A percentile compares a stretch with the other conserved stretches of the same genome.
Conservation (phyloP, 1,139 yeast species). For the Candida pseudoviswanathii region DNA sequence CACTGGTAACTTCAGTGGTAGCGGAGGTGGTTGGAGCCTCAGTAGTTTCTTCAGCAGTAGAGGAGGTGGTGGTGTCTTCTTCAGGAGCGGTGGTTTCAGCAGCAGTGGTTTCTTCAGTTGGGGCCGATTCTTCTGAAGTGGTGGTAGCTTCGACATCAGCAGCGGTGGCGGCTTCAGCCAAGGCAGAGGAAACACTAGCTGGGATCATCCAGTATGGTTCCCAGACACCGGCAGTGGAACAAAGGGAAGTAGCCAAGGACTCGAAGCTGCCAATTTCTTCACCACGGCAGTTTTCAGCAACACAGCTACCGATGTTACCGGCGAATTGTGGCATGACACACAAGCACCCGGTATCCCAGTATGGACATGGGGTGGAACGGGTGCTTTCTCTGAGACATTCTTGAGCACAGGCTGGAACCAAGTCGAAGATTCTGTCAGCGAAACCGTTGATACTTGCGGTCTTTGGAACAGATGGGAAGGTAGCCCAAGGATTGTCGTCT, state of each 20-base stretch:
- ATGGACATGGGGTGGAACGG: constrained; percentile 33
- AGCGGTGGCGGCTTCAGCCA: constrained; percentile 33
- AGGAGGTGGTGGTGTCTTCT: background rate
- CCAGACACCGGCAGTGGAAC: constrained; percentile 46
- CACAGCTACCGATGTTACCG: constrained; percentile 31
- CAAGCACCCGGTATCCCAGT: constrained; percentile 42
- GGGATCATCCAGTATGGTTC: constrained; percentile 42
- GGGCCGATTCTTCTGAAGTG: background rate
- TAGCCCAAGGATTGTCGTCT: no score
- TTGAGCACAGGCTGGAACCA: constrained; percentile 27
- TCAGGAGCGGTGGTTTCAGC: background rate
- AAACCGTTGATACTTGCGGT: constrained; percentile 42
- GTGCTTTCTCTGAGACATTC: constrained; percentile 21
- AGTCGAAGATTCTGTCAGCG: constrained; percentile 33
- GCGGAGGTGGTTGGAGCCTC: constrained; percentile 11
- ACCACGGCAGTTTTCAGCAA: constrained; percentile 34
- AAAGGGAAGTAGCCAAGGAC: constrained; percentile 40
- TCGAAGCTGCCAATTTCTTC: constrained; percentile 40
- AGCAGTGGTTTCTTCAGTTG: background rate
- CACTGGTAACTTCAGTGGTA: constrained; percentile 8
- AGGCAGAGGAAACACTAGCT: constrained; percentile 32
- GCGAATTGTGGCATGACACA: constrained; percentile 37
- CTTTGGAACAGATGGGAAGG: constrained; percentile 23
- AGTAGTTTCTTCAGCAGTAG: background rate
- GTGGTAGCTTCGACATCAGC: constrained; percentile 6